Base-by-base conservation (phyloP, 1,284 basidiomycete genomes). In the Xerocomus nothofagi region DNA sequence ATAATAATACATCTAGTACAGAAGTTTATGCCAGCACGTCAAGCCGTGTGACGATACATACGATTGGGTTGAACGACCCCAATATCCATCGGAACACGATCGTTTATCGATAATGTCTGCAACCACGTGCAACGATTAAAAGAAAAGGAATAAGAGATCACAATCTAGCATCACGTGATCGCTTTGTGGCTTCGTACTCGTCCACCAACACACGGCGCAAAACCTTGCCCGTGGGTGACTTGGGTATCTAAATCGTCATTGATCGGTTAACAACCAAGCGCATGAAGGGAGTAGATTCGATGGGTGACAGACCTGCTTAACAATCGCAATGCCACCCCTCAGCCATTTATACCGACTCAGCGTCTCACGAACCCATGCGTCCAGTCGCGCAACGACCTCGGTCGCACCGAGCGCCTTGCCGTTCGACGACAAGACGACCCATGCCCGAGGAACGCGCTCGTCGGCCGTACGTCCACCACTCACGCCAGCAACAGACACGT, bases 311-410 rank as follows among this genome's bases (percentile, higher is more conserved):
- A 82, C 85, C 73, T 81, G 73, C 45, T 76, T 65, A 3, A 88
- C 76, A n/a, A 86, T 65, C 55, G 79, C 77, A 20, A 87, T 78
- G 0, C 86, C 86, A 3, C 86, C 86, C 21, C 84, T 70, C 41
- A 88, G 56, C 79, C 84, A 84, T 63, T 88, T 88, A 57, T 82
- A 86, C 58, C 77, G 80, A 68, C 84, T 86, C 53, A 88, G 63
- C 51, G 76, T 75, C 63, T 78, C 71, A 53, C 76, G 71, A 26
- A 78, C 71, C 86, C 86, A 90, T 15, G 57, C 64, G 11, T 86
- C 76, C 9, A 91, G 68, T 42, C 68, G 73, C 43, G 68, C 64
- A 3, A 78, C 55, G 4, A 74, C 76, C 26, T 70, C 73, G 3
- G 62, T 59, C 3, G 65, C 66, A 11, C 84, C 82, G 3, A 73